These are phyloP conservation scores for Trypanosoma vivax DNA, from an alignment of 208 protist species.

Conservation along the genomic window DNA sequence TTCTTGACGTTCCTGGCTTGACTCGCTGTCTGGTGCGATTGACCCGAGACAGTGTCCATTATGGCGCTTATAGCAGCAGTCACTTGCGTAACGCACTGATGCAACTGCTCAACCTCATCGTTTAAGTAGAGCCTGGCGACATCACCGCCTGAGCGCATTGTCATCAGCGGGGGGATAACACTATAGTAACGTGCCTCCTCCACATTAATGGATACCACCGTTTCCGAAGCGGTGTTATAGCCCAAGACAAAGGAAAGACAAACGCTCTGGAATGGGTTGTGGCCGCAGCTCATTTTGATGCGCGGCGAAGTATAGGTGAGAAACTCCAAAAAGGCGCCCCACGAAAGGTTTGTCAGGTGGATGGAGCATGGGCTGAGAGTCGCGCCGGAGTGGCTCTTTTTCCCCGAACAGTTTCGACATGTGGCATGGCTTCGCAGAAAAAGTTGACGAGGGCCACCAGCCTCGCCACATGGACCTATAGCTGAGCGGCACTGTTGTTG, in stretches of 20 bases:
- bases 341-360: conserved; percentile 53
- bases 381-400: not conserved
- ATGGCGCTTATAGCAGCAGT: conserved; percentile 1
- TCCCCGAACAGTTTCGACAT: conserved; percentile 7
- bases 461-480: not conserved
- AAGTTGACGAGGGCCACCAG: not conserved
- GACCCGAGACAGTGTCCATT: not conserved
- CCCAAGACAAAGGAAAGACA: conserved; percentile 15
- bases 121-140: conserved; percentile 8
- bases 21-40: not conserved
- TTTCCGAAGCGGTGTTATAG: conserved; percentile 3
- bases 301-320: conserved; percentile 33
- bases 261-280: not conserved
- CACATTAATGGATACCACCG: conserved; percentile 24
- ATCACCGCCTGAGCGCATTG: conserved; percentile 9
- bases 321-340: conserved; percentile 55
- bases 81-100: not conserved
- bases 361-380: conserved; percentile 15
- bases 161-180: conserved; percentile 21
- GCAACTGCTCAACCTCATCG: conserved; percentile 16
- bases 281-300: conserved; percentile 13
- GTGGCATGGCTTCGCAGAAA: not conserved
- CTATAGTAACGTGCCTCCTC: conserved; percentile 14
- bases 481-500: not conserved
- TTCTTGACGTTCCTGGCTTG: conserved; percentile 1